A percentile compares a stretch with the other conserved stretches of the same genome.
phyloP scores from a whole-genome alignment of 176 grass and related monocot genomes.

The Stipa capillata region DNA sequence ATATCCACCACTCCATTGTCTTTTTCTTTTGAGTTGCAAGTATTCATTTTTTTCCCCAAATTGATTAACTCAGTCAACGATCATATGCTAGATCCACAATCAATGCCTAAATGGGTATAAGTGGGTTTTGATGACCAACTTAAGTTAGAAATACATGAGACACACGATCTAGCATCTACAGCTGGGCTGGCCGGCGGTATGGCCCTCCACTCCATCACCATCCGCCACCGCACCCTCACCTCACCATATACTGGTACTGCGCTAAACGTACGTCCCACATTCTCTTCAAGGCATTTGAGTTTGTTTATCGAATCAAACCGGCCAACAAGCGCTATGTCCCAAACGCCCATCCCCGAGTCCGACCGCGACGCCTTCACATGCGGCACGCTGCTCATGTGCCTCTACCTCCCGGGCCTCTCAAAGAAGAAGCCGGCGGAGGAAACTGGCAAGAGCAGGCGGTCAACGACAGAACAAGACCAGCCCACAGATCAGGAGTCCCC shows the following conservation, averaged over 20 bases:
- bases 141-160: background rate
- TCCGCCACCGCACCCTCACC: background rate
- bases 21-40: too few species aligned
- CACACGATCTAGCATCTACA: slow-evolving; percentile 10
- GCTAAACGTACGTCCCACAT: background rate
- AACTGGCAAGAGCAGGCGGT: background rate
- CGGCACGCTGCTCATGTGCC: slow-evolving; percentile 34
- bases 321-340: slow-evolving; percentile 23
- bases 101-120: background rate
- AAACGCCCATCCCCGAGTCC: background rate
- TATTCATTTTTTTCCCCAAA: too few species aligned
- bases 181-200: background rate
- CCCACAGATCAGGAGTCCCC: background rate
- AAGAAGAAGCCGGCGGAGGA: slow-evolving; percentile 31
- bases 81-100: background rate
- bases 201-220: slow-evolving; percentile 21
- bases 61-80: too few species aligned
- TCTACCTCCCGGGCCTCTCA: slow-evolving; percentile 17
- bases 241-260: slow-evolving; percentile 1
- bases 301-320: background rate
- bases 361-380: slow-evolving; percentile 21
- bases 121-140: slow-evolving; percentile 14
- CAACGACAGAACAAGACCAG: background rate
- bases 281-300: background rate
- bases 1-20: too few species aligned